These are phyloP conservation scores for Pythium chondricola DNA, from an alignment of 352 stramenopile genomes.

Conservation along the genomic window DNA sequence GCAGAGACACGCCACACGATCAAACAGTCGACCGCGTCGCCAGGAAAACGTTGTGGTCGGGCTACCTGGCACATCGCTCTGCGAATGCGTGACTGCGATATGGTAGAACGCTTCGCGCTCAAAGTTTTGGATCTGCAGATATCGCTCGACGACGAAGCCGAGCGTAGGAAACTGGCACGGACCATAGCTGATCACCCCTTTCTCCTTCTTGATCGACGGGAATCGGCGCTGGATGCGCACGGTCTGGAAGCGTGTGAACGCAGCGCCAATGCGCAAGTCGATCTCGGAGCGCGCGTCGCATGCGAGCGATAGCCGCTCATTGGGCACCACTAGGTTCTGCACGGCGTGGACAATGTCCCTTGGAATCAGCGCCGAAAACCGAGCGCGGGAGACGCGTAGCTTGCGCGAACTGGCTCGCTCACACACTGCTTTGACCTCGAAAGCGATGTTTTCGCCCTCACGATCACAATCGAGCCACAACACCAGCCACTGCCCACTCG, in stretches of 20 bases:
- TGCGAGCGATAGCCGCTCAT: constrained; percentile 78
- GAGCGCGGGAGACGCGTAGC: constrained; percentile 82
- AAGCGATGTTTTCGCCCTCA: constrained; percentile 99
- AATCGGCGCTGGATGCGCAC: constrained; percentile 88
- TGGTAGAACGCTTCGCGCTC: constrained; percentile 95
- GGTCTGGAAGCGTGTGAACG: constrained; percentile 95
- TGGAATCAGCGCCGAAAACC: constrained; percentile 92
- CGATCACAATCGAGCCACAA: constrained; percentile 99
- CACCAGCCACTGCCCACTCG: constrained; percentile 89
- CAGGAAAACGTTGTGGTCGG: constrained; percentile 92
- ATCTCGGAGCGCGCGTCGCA: constrained; percentile 93
- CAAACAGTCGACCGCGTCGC: constrained; percentile 94
- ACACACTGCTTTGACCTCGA: constrained; percentile 92
- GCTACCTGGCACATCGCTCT: constrained; percentile 34
- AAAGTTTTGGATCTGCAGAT: constrained; percentile 95
- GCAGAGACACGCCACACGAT: constrained; percentile 89
- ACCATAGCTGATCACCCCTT: constrained; percentile 96
- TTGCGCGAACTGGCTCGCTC: constrained; percentile 50
- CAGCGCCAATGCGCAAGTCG: constrained; percentile 91
- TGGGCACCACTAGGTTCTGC: constrained; percentile 67
- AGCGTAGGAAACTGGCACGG: constrained; percentile 99
- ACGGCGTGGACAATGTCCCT: constrained; percentile 87
- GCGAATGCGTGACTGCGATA: constrained; percentile 86
- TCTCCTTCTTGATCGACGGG: constrained; percentile 60
- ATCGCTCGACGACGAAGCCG: constrained; percentile 94